Conservation (phyloP, 2,329 filamentous ascomycete species). For the Ploettnerulaceae sp. region DNA sequence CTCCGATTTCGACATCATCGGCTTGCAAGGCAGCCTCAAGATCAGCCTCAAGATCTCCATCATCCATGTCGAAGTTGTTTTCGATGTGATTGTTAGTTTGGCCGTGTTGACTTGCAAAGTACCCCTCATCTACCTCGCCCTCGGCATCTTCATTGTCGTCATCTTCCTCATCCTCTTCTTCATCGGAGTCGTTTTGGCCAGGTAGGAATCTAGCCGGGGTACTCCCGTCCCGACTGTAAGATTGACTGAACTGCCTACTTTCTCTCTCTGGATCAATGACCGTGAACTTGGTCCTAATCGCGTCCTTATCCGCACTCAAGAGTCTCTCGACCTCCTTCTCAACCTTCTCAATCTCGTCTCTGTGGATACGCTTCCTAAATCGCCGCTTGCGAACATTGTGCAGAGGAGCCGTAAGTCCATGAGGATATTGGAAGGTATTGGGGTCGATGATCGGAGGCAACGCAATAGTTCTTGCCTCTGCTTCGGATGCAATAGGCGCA, state of each 20-base stretch:
- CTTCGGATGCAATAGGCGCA: conserved; percentile 50
- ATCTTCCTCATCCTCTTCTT: conserved; percentile 37
- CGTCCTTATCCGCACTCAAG: conserved; percentile 42
- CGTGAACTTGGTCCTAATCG: conserved; percentile 39
- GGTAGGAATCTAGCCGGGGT: conserved; percentile 33
- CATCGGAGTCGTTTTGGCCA: conserved; percentile 36
- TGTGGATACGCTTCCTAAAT: conserved; percentile 52
- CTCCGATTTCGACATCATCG: not conserved
- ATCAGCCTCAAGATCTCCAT: conserved; percentile 31
- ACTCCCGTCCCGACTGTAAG: conserved; percentile 27
- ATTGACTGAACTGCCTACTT: conserved; percentile 23
- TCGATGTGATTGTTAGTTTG: conserved; percentile 29
- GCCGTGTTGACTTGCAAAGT: conserved; percentile 26
- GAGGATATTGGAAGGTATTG: conserved; percentile 39
- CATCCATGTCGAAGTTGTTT: conserved; percentile 35
- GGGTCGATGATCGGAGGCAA: conserved; percentile 31
- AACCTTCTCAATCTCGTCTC: conserved; percentile 51
- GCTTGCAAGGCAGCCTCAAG: conserved; percentile 7
- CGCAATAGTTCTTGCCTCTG: conserved; percentile 39
- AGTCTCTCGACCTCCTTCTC: conserved; percentile 51
- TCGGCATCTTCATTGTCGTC: conserved; percentile 39
- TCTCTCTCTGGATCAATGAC: conserved; percentile 37
- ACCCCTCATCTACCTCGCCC: conserved; percentile 37
- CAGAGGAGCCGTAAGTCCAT: conserved; percentile 58
- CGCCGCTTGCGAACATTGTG: conserved; percentile 51